phyloP scores from a whole-genome alignment of 2,329 filamentous ascomycete genomes.

The Periconia sp. region DNA sequence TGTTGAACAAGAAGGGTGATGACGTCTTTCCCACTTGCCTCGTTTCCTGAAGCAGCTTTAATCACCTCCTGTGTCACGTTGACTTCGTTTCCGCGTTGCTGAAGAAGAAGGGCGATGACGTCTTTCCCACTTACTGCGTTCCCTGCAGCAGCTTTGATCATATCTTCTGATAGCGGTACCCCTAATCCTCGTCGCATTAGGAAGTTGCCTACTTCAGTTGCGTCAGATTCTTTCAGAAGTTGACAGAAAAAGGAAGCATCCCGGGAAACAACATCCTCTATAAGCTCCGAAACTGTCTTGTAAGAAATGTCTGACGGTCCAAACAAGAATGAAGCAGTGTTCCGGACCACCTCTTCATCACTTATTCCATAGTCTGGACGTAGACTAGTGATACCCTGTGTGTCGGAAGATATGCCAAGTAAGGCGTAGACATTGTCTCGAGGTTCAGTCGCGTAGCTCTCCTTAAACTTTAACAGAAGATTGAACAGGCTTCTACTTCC shows the following conservation, averaged over 20 bases:
- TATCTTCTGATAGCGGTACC: neutral
- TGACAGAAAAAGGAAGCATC: neutral
- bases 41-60: no score
- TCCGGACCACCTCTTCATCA: constrained; percentile 5
- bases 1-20: no score
- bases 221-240: no score
- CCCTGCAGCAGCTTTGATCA: neutral
- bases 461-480: constrained; percentile 12
- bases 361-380: constrained; percentile 7
- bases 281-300: neutral
- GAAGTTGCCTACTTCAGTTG: no score
- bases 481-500: constrained; percentile 11
- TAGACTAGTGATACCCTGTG: constrained; percentile 1
- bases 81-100: no score
- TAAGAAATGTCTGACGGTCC: neutral
- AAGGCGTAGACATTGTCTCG: constrained; percentile 21
- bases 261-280: neutral
- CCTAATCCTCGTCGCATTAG: neutral
- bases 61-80: no score
- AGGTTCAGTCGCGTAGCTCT: constrained; percentile 14
- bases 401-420: constrained; percentile 15
- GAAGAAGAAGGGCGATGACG: no score
- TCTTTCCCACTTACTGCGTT: neutral
- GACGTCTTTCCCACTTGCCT: no score
- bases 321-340: constrained; percentile 6